Conservation (phyloP, 495 filamentous ascomycete genomes). For the Daldinia decipiens region DNA sequence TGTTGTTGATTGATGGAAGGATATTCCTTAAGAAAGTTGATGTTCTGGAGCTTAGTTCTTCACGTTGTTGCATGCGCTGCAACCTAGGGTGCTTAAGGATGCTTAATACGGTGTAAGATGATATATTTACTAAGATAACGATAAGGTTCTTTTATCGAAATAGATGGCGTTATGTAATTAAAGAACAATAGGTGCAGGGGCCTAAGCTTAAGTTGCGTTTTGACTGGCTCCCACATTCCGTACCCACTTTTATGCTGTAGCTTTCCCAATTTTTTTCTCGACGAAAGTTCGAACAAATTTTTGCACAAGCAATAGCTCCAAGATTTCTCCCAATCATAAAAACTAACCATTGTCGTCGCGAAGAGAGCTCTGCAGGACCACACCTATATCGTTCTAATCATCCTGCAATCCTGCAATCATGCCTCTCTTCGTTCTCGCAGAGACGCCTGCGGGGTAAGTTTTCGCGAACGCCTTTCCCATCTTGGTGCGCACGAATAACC, state of each 20-base stretch:
- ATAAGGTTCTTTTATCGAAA: background rate
- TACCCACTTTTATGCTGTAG: constrained; percentile 38
- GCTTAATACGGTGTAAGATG: constrained; percentile 16
- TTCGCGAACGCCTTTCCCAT: background rate
- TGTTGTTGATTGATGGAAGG: constrained; percentile 46
- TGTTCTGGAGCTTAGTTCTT: constrained; percentile 17
- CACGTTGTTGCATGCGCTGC: constrained; percentile 18
- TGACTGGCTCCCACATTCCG: constrained; percentile 34
- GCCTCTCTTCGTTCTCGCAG: constrained; percentile 85
- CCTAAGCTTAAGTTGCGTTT: background rate
- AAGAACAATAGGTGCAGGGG: background rate
- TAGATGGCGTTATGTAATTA: background rate
- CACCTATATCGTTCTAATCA: constrained; percentile 4
- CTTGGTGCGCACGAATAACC: constrained; percentile 11
- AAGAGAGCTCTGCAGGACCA: constrained; percentile 47
- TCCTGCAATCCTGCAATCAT: constrained; percentile 58
- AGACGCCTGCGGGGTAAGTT: constrained; percentile 86
- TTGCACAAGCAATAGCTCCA: constrained; percentile 32
- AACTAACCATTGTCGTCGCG: constrained; percentile 25
- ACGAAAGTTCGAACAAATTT: constrained; percentile 36
- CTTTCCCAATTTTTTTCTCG: constrained; percentile 38
- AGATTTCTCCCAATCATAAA: constrained; percentile 21
- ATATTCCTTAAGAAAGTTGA: constrained; percentile 36
- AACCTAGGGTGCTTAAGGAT: constrained; percentile 34
- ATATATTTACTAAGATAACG: constrained; percentile 13